Base-by-base conservation (phyloP, 306 rosid species). In the Cyclanthera cordifolia region DNA sequence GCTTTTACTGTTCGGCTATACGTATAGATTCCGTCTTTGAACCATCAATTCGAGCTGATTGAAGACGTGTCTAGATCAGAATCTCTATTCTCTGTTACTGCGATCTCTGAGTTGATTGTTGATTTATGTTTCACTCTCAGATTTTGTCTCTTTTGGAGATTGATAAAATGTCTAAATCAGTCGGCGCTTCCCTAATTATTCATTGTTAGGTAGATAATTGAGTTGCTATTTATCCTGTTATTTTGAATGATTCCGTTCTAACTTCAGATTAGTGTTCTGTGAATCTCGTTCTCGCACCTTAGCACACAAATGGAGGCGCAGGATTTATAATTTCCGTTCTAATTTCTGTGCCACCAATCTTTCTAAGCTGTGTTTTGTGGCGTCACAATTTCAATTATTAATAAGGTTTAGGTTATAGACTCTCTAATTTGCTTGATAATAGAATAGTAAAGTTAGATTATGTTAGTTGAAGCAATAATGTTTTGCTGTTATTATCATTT, bases 111-210 rank as follows among this genome's bases (percentile, higher is more conserved):
- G 52, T 50, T 59, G 57, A 57, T 54, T 46, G 21, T 56, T 65
- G 43, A 51, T 69, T 21, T 7, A 47, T 65, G 19, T 32, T 75
- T 28, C 30, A 41, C 15, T 47, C 70, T 64, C 27, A 46, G 32
- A 25, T 65, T 70, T 71, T 74, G 52, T 65, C 28, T 74, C 53
- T 55, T 71, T 68, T 52, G 43, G 67, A 60, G 20, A 71, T 55
- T n/a, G 73, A 43, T 76, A 57, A 49, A 67, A 69, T 74, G 77
- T 79, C 53, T 67, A 45, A 76, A 71, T 82, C 77, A 75, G 64
- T 67, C 70, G 64, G 30, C 14, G 30, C 41, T 9, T 6, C 41
- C 71, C 9, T 57, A 69, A 69, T 19, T 52, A 69, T 20, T 66
- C 54, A 20, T 66, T 41, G 55, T 23, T 17, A 15, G 51, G 27